Base-by-base conservation (phyloP, 257 asterid genomes). In the Marsdenia floribunda region DNA sequence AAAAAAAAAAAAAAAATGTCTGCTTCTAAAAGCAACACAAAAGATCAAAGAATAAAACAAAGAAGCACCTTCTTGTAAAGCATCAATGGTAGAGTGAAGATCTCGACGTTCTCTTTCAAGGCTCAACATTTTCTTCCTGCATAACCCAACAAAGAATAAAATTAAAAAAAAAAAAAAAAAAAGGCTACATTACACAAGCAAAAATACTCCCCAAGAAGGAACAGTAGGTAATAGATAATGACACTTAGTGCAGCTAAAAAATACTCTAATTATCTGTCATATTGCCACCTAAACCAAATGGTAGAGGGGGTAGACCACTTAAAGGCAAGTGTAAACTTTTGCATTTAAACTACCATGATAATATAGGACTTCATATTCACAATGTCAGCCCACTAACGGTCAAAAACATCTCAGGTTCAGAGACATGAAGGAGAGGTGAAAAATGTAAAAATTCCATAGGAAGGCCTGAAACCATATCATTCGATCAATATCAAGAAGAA, bases 71-170 rank as follows among this genome's bases (percentile, higher is more conserved):
- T 95, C 98, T 87, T 87, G 92, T 80, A 95, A 85, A 79, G 98
- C 98, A 82, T 86, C 84, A 73, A 95, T 83, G 33, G 98, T 95
- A 71, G 97, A 89, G 69, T 80, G 92, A 82, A 92, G 87, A 88
- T 92, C 97, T 87, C 86, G 96, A 70, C 94, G 92, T 68, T 95
- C 99, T 82, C 82, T 95, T 83, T 95, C 98, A 71, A 95, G 87
- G 83, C 88, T 88, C n/a, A 90, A 84, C 77, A 92, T 81, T 85
- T 82, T 90, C 83, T 88, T 92, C 85, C 99, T 95, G 87, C 77
- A 75, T 58, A 38, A 22, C 63, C 29, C 75, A 77, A 53, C 19
- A 19, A 47, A 57, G 12, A 78, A 42, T 42, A 42, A 42, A 42
- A 6, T 42, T n/a, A n/a, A n/a, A n/a, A n/a, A n/a, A n/a, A 29